A percentile compares a stretch with the other conserved stretches of the same genome.
Conservation (phyloP, 2,329 filamentous ascomycete genomes). For the Aspergillus latus region DNA sequence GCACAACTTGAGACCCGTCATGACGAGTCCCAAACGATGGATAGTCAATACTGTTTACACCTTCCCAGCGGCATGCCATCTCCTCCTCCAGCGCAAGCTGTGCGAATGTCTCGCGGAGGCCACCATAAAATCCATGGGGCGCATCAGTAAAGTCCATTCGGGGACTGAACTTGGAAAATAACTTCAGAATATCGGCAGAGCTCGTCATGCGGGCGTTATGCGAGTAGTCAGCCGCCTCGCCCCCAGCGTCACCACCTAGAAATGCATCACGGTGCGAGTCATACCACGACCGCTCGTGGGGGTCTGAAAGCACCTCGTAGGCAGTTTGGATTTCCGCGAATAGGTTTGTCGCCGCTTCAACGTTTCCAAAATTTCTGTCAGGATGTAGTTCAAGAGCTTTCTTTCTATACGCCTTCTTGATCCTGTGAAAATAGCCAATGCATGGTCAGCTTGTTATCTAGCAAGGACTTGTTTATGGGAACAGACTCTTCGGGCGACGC, state of each 20-base stretch:
- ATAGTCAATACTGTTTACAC: conserved; percentile 63
- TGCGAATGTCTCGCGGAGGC: conserved; percentile 73
- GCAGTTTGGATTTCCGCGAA: conserved; percentile 93
- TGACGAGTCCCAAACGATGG: conserved; percentile 78
- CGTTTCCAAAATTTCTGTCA: conserved; percentile 86
- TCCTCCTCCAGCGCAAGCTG: conserved; percentile 78
- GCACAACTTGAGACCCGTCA: conserved; percentile 75
- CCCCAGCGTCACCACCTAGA: conserved; percentile 60
- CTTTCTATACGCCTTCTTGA: conserved; percentile 88
- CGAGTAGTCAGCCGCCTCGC: conserved; percentile 56
- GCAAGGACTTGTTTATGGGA: background rate
- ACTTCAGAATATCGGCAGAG: conserved; percentile 71
- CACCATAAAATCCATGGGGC: conserved; percentile 80
- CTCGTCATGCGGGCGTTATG: conserved; percentile 74
- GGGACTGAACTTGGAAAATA: conserved; percentile 79
- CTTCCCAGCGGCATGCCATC: conserved; percentile 69
- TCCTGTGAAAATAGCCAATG: conserved; percentile 49
- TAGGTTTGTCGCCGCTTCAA: conserved; percentile 75
- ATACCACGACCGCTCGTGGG: conserved; percentile 96
- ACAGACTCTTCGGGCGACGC: conserved; percentile 79
- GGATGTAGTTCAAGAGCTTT: conserved; percentile 94
- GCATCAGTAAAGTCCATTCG: conserved; percentile 78
- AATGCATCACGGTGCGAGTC: conserved; percentile 90
- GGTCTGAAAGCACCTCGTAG: conserved; percentile 93
- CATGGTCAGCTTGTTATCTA: conserved; percentile 6